A percentile compares a stretch with the other conserved stretches of the same genome.
These are phyloP conservation scores for Plasmodium cynomolgi DNA, from an alignment of 169 alveolate species.

Conservation along the genomic window DNA sequence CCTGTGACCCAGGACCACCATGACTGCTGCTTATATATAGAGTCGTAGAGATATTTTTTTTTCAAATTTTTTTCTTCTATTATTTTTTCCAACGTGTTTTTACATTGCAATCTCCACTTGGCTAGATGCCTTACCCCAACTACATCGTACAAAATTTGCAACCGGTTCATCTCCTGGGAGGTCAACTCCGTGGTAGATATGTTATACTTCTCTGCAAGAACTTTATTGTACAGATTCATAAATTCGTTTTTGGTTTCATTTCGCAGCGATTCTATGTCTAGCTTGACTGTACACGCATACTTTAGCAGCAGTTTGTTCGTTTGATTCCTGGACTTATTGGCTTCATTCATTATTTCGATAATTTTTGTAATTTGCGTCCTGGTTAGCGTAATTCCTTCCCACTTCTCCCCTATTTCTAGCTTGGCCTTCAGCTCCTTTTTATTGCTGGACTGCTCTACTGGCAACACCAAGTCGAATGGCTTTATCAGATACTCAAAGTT, in stretches of 20 bases:
- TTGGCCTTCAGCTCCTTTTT: constrained; percentile 80
- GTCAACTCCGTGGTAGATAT: constrained; percentile 73
- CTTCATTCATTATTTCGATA: constrained; percentile 82
- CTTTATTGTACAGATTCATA: constrained; percentile 82
- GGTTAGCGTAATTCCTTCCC: constrained; percentile 83
- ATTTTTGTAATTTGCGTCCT: constrained; percentile 82
- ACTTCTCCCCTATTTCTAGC: constrained; percentile 79
- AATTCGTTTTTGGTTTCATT: constrained; percentile 84
- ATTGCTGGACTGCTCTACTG: constrained; percentile 74
- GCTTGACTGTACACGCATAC: constrained; percentile 82
- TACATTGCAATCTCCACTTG: constrained; percentile 86
- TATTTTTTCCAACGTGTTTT: constrained; percentile 72
- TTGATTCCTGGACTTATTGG: constrained; percentile 77
- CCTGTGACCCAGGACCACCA: constrained; percentile 86
- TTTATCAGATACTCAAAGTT: constrained; percentile 76
- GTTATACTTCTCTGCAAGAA: constrained; percentile 69
- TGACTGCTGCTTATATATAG: constrained; percentile 77
- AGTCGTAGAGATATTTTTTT: constrained; percentile 77
- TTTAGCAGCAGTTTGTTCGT: constrained; percentile 82
- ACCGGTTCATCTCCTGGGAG: constrained; percentile 76
- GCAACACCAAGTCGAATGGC: constrained; percentile 75
- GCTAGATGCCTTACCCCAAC: constrained; percentile 89
- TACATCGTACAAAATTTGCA: constrained; percentile 84
- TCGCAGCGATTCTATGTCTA: constrained; percentile 85
- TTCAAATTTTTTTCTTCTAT: constrained; percentile 79